Conservation (phyloP, 208 protist genomes). For the Leishmania gerbilli region DNA sequence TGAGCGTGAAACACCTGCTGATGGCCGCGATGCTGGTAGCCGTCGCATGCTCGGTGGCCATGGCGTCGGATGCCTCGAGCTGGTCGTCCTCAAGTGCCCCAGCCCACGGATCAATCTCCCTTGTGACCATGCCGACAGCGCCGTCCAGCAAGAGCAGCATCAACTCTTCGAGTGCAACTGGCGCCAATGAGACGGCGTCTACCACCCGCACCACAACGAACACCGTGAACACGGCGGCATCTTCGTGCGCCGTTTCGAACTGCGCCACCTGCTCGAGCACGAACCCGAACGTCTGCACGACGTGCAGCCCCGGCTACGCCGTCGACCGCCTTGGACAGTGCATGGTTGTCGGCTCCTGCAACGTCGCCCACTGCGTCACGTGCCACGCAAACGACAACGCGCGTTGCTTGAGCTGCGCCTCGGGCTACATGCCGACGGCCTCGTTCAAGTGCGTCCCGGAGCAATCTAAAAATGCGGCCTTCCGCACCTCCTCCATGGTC, state of each 20-base stretch:
- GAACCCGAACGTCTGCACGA: neutral
- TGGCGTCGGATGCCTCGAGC: neutral
- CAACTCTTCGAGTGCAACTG: neutral
- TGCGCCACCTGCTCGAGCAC: neutral
- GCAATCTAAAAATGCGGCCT: neutral
- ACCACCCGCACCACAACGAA: neutral
- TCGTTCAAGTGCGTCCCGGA: neutral
- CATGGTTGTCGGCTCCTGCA: slow-evolving; percentile 10
- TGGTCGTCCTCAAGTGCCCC: neutral
- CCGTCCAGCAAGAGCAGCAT: neutral
- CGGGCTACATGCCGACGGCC: slow-evolving; percentile 1
- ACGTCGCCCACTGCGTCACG: neutral
- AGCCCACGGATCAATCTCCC: neutral
- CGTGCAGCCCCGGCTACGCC: neutral
- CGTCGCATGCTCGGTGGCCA: neutral
- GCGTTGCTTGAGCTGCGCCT: neutral
- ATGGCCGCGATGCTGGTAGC: neutral
- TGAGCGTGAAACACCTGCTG: neutral
- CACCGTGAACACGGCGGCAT: neutral
- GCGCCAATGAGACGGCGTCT: neutral
- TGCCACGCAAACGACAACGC: slow-evolving; percentile 2
- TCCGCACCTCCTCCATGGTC: neutral
- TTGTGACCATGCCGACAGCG: too few relatives aligned
- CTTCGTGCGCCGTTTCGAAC: neutral
- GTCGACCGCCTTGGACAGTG: slow-evolving; percentile 1